Percentiles rank a stretch among this genome's conserved stretches.
Conservation (phyloP, 2,329 filamentous ascomycete genomes). For the Fusarium succisae region DNA sequence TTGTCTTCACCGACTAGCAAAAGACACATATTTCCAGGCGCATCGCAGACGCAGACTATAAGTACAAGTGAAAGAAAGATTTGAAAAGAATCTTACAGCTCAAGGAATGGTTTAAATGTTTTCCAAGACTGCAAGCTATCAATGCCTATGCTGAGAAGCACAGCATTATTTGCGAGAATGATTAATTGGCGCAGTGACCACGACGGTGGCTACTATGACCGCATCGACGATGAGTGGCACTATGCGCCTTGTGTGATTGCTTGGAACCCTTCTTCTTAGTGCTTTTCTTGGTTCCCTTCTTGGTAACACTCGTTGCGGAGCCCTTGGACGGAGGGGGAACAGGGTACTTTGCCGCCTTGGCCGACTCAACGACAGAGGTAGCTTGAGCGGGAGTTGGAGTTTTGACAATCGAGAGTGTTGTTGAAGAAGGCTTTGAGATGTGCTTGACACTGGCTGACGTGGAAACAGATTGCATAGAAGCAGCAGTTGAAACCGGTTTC, state of each 20-base stretch:
- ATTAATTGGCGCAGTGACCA: not conserved
- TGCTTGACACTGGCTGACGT: not conserved
- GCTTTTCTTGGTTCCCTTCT: not conserved
- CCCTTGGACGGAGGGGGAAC: not conserved
- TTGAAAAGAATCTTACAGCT: too few species aligned
- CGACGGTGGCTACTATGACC: not conserved
- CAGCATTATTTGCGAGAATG: fast-evolving
- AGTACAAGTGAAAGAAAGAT: fast-evolving
- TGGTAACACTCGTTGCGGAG: not conserved
- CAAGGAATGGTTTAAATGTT: fast-evolving
- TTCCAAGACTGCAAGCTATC: not conserved
- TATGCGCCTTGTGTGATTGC: not conserved
- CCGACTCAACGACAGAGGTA: not conserved
- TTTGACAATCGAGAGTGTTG: not conserved
- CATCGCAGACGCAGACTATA: not conserved
- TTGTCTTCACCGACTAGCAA: not conserved
- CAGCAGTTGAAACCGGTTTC: not conserved
- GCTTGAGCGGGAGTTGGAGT: not conserved
- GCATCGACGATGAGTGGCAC: not conserved
- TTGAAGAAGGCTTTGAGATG: not conserved
- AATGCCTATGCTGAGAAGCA: not conserved
- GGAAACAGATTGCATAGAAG: not conserved
- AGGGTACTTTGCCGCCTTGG: not conserved
- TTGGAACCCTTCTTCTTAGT: not conserved
- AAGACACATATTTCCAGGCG: not conserved